Base-by-base conservation (phyloP, 306 rosid species). In the Dryas drummondii region DNA sequence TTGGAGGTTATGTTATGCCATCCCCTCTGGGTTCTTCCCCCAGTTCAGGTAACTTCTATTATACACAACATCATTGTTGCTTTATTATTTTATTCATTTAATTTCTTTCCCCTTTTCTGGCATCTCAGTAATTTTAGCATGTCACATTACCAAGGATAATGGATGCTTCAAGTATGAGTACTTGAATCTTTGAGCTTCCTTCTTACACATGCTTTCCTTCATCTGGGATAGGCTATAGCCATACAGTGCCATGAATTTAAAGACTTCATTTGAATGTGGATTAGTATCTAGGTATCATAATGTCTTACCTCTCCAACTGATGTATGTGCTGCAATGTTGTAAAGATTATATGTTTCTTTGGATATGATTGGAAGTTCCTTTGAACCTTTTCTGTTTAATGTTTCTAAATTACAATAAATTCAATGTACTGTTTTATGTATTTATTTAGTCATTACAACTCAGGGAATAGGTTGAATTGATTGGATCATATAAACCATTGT, bases 1-100 rank as follows among this genome's bases (percentile, higher is more conserved):
- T 44, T 82, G 88, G 82, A 68, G 88, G 89, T 86, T 84, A 83
- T 76, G 84, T 86, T 80, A 79, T 82, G 91, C 94, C 96, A 65
- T 82, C 89, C 54, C 75, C 86, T 61, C 68, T 72, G 12, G 85
- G 63, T 56, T 78, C 91, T 65, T 80, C 92, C 7, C 87, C 93
- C 2, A 86, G 55, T 76, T 86, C 97, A 82, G 98, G 98, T 91
- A 82, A 63, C 47, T 74, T 46, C 47, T 66, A 14, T 55, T 57
- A 19, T 6, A 8, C 19, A 46, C 62, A 9, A n/a, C 40, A 17
- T 15, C 48, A 4, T 60, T 67, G 51, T 57, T 54, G 69, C 62
- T 56, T 55, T 62, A 19, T 37, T 71, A 58, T 49, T 45, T 54
- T 77, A 51, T 75, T 10, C 26, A 4, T 64, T 42, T 70, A 9